Evolutionary conservation across 805 yeast genomes (phyloP).

Genomic region (Zygoascus biomembranicola): DNA sequence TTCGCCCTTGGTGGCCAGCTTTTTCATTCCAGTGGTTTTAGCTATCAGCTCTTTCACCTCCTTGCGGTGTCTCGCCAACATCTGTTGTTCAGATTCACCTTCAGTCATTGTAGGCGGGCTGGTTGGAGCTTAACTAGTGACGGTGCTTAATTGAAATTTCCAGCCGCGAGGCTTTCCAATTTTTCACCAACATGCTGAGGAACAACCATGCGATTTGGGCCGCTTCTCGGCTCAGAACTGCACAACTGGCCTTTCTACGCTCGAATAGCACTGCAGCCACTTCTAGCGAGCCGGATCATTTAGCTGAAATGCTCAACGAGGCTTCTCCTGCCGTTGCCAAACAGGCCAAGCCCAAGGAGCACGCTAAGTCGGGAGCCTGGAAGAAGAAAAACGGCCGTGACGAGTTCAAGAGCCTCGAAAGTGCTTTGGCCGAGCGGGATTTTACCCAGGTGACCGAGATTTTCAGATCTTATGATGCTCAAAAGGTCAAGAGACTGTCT

Average conservation of each 20-base stretch:
- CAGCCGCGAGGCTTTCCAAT: background rate
- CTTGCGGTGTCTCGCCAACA: conserved; percentile 55
- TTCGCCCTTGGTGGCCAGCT: conserved; percentile 68
- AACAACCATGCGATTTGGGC: background rate
- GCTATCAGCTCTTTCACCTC: conserved; percentile 62
- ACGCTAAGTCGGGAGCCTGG: background rate
- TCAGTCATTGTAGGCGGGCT: background rate
- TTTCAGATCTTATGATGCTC: background rate
- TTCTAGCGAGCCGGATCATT: background rate
- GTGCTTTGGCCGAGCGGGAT: background rate
- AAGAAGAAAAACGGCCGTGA: background rate
- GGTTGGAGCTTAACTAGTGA: background rate
- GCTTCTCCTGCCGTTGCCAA: background rate
- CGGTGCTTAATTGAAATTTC: background rate
- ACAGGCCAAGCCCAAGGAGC: background rate
- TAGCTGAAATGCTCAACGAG: background rate
- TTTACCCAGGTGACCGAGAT: background rate
- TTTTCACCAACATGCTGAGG: background rate
- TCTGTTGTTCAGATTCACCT: conserved; percentile 35
- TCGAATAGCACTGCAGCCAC: background rate
- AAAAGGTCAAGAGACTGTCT: background rate
- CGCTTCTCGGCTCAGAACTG: background rate
- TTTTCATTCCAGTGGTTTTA: conserved; percentile 64
- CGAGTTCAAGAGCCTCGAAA: background rate
- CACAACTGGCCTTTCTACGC: background rate